Evolutionary conservation across 345 rosid genomes (phyloP).

Genomic region (Xanthoceras sorbifolium): DNA sequence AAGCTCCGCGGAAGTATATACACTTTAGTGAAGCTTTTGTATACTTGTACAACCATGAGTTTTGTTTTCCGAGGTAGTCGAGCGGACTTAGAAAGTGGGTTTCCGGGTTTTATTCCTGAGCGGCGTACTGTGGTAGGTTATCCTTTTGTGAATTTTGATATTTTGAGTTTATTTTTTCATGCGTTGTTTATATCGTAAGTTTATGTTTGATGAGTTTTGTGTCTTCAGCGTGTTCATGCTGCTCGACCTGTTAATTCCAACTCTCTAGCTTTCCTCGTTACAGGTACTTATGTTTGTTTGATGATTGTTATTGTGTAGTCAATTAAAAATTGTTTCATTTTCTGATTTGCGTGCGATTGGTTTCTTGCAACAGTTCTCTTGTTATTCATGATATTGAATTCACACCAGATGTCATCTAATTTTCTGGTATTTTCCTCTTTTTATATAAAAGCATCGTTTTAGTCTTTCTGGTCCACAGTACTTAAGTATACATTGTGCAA

Average conservation of each 20-base stretch:
- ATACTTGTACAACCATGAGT: conserved; percentile 55
- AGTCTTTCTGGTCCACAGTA: conserved; percentile 5
- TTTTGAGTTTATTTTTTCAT: neutral
- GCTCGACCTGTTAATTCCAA: conserved; percentile 81
- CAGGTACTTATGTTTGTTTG: conserved; percentile 47
- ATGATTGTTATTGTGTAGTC: neutral
- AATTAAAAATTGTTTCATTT: neutral
- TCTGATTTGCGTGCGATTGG: conserved; percentile 19
- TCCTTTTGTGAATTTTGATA: neutral
- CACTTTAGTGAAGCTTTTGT: neutral
- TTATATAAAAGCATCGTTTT: neutral
- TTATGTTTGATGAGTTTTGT: conserved; percentile 12
- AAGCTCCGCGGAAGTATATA: neutral
- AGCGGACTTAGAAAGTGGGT: conserved; percentile 81
- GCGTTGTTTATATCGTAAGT: neutral
- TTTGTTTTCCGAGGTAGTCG: conserved; percentile 81
- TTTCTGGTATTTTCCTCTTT: conserved; percentile 63
- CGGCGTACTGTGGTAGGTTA: conserved; percentile 68
- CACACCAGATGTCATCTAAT: conserved; percentile 92
- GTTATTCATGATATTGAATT: conserved; percentile 92
- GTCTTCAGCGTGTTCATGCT: conserved; percentile 75
- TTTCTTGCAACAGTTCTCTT: conserved; percentile 63
- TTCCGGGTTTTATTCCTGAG: conserved; percentile 64
- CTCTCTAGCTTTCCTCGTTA: conserved; percentile 88
- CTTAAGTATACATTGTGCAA: neutral